phyloP scores from a whole-genome alignment of 2,329 filamentous ascomycete species.

The Fusarium begoniae region DNA sequence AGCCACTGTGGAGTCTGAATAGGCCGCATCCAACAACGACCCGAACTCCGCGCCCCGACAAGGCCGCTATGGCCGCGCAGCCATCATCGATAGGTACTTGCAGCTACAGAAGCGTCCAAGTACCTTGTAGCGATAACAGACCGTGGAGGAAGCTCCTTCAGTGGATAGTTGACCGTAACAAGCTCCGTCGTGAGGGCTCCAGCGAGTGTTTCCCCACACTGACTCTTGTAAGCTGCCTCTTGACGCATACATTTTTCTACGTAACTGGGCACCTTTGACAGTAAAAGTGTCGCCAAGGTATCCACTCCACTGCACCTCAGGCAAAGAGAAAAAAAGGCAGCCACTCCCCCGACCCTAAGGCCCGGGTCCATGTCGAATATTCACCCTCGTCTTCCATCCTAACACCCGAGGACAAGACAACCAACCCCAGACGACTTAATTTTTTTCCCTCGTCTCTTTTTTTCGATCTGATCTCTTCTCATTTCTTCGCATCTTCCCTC shows the following conservation, averaged over 20 bases:
- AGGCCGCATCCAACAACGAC: conserved; percentile 25
- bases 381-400: conserved; percentile 37
- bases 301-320: conserved; percentile 37
- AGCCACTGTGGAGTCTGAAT: conserved; percentile 24
- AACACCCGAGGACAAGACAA: conserved; percentile 29
- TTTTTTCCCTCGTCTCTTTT: conserved; percentile 17
- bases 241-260: conserved; percentile 20
- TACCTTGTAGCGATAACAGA: conserved; percentile 22
- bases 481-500: conserved; percentile 29
- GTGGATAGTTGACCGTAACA: background rate
- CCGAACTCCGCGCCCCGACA: conserved; percentile 37
- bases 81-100: conserved; percentile 22
- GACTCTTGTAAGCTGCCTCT: conserved; percentile 30
- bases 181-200: conserved; percentile 15
- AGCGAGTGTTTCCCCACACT: conserved; percentile 32
- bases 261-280: background rate
- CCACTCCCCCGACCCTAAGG: conserved; percentile 39
- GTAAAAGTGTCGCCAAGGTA: conserved; percentile 12
- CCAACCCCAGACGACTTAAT: conserved; percentile 41
- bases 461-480: conserved; percentile 33
- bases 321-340: conserved; percentile 45
- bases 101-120: background rate
- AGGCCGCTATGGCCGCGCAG: conserved; percentile 24
- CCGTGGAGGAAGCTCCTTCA: conserved; percentile 18
- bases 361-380: conserved; percentile 35